phyloP scores from a whole-genome alignment of 352 stramenopile species.

The Pythium monospermum region DNA sequence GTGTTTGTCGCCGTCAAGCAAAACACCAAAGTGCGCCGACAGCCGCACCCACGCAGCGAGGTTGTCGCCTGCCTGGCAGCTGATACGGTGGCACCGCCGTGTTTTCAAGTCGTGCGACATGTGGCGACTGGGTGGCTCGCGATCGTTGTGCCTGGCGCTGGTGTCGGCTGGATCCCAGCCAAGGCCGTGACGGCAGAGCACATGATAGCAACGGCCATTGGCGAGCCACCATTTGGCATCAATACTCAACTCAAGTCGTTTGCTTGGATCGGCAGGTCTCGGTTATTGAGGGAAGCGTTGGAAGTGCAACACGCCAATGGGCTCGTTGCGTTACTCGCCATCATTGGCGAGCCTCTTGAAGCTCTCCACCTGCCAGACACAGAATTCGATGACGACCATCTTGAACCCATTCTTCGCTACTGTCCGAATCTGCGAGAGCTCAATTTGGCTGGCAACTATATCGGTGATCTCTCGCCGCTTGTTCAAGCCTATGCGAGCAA shows the following conservation, averaged over 20 bases:
- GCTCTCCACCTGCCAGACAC: constrained; percentile 3
- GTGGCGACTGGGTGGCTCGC: constrained; percentile 4
- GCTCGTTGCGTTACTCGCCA: constrained; percentile 4
- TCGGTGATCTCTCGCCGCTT: constrained; percentile 11
- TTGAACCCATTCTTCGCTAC: constrained; percentile 3
- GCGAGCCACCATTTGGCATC: not conserved
- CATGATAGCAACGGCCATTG: not conserved
- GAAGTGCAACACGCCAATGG: not conserved
- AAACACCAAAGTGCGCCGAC: constrained; percentile 11
- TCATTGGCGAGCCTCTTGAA: constrained; percentile 7
- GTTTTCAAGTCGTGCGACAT: constrained; percentile 12
- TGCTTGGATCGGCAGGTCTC: constrained; percentile 2
- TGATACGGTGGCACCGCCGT: not conserved
- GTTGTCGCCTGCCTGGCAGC: not conserved
- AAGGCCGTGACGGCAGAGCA: constrained; percentile 1
- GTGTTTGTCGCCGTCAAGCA: constrained; percentile 5
- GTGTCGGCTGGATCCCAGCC: constrained; percentile 11
- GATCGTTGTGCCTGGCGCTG: constrained; percentile 8
- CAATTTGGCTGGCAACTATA: constrained; percentile 8
- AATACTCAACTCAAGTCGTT: not conserved
- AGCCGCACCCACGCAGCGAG: constrained; percentile 2
- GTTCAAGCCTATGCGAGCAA: constrained; percentile 7
- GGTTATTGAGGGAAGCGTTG: not conserved
- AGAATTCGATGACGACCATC: constrained; percentile 5
- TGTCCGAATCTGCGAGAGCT: constrained; percentile 15